A percentile compares a stretch with the other conserved stretches of the same genome.
These are phyloP conservation scores for Beta corolliflora DNA, from an alignment of 179 eudicot species.

Conservation along the genomic window DNA sequence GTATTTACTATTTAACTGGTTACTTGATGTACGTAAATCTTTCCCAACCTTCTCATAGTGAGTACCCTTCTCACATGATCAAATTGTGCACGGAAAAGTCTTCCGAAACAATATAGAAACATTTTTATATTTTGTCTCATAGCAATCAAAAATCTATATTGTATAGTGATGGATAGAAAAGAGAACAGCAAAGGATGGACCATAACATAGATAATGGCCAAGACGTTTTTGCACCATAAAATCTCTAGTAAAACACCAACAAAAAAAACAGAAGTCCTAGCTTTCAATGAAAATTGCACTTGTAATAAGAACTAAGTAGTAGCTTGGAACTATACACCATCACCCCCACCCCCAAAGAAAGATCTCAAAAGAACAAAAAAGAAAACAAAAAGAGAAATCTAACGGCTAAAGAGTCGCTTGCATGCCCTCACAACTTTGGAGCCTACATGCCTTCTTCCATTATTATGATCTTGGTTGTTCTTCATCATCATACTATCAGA, in stretches of 20 bases:
- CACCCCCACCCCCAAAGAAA: background rate
- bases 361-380: no score
- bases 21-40: no score
- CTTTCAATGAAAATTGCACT: slow-evolving; percentile 13
- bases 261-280: slow-evolving; percentile 10
- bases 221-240: background rate
- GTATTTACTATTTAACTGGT: no score
- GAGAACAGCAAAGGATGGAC: background rate
- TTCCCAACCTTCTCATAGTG: no score
- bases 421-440: slow-evolving; percentile 53
- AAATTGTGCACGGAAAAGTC: background rate
- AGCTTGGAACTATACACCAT: slow-evolving; percentile 17
- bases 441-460: slow-evolving; percentile 28
- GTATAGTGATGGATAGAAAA: background rate
- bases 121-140: background rate
- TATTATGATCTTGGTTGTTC: slow-evolving; percentile 10
- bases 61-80: no score
- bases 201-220: background rate
- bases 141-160: background rate
- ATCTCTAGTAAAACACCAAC: background rate
- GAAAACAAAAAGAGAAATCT: slow-evolving; percentile 10
- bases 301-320: background rate
- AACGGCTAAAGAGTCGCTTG: slow-evolving; percentile 56
- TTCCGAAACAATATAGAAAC: background rate
- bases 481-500: slow-evolving; percentile 37